Conservation (phyloP, 2,329 filamentous ascomycete genomes). For the Didymosphaeria variabile region DNA sequence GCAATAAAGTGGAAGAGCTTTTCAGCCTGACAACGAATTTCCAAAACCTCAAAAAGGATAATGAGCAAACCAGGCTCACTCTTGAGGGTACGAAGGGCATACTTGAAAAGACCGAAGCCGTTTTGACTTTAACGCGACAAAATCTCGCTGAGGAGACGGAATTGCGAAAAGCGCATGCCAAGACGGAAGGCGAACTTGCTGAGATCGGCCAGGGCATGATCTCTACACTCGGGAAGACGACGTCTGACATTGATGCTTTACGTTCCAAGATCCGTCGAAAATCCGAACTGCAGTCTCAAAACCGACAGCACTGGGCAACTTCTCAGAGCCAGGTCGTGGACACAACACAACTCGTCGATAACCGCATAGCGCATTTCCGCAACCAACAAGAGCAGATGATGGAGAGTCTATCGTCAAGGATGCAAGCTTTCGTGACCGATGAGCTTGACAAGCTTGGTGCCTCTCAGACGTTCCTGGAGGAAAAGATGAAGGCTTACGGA, state of each 20-base stretch:
- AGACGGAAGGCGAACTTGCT: conserved; percentile 81
- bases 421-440: conserved; percentile 78
- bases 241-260: conserved; percentile 80
- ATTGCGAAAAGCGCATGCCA: conserved; percentile 82
- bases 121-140: conserved; percentile 79
- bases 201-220: conserved; percentile 79
- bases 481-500: conserved; percentile 73
- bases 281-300: conserved; percentile 81
- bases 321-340: conserved; percentile 79
- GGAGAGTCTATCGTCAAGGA: conserved; percentile 70
- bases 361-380: conserved; percentile 76
- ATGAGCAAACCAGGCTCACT: conserved; percentile 75
- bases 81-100: conserved; percentile 83
- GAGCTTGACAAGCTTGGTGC: conserved; percentile 76
- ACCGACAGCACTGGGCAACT: conserved; percentile 79
- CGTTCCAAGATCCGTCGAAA: conserved; percentile 88
- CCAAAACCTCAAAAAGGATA: conserved; percentile 87
- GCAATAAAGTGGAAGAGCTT: conserved; percentile 93
- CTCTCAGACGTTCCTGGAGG: conserved; percentile 75
- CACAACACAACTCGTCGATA: conserved; percentile 80
- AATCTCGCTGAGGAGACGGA: conserved; percentile 80
- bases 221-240: conserved; percentile 78
- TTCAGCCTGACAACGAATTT: conserved; percentile 87
- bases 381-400: conserved; percentile 77
- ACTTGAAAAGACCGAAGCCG: conserved; percentile 86